Base-by-base conservation (phyloP, 176 grass and related monocot genomes). In the Cymbopogon citratus region DNA sequence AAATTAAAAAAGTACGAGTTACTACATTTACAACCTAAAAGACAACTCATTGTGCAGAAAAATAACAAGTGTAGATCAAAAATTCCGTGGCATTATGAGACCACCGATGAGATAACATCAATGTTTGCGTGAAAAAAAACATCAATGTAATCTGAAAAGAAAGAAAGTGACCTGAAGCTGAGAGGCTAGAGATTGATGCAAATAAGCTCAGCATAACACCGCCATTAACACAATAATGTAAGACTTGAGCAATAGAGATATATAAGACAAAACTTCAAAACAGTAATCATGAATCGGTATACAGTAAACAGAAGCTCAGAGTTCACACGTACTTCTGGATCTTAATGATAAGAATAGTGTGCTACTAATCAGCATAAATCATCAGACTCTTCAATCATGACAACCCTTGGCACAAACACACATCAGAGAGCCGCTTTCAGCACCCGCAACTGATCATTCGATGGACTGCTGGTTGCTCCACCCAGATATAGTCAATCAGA, bases 401-500 rank as follows among this genome's bases (percentile, higher is more conserved):
- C n/a, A 65, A 21, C 23, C 29, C 63, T 26, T 28, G 26, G 27
- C 39, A 46, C 12, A 75, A 75, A 85, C 19, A 12, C 60, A 81
- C 66, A 79, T 91, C 76, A 91, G 19, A 89, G 77, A 25, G 74
- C 71, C n/a, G 89, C 81, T 80, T 87, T 94, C 43, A 25, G 77
- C 38, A 43, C 24, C n/a, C 15, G 12, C 11, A 41, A 51, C 24
- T 27, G 49, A 43, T 4, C 44, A 62, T 39, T 85, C 19, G 39
- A 71, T 28, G 24, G 12, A 36, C 21, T 61, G 54, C 29, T 71
- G 49, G 27, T 74, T 26, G 29, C 54, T 81, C 41, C 73, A 77
- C 51, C 14, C n/a, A 70, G 0, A 66, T 36, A 70, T 39, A 85
- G 92, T 94, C 89, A 91, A 87, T 94, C 89, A 5, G 87, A 28